Base-by-base conservation (phyloP, 1,284 basidiomycete species). In the Leccinum pseudoinsigne region DNA sequence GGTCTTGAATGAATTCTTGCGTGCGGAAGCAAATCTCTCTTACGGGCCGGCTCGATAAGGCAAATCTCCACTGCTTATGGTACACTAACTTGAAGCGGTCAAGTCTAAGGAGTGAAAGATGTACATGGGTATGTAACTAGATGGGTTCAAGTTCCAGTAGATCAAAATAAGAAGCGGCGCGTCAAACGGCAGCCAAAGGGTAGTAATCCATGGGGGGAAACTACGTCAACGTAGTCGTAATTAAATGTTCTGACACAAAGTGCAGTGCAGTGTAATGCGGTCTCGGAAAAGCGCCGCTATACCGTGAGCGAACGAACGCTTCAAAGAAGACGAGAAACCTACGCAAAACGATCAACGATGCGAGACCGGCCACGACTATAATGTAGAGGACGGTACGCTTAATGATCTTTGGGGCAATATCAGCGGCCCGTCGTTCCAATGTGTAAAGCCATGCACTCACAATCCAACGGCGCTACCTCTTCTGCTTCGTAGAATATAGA, bases 401-500 rank as follows among this genome's bases (percentile, higher is more conserved):
- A 70, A 90, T 78, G 67, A 91, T 82, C 86, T 89, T 68, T 28
- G 36, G 51, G 34, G 26, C 53, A 51, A 18, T 18, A 53, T 69
- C 12, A 71, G 64, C 54, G 36, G 26, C 38, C 38, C n/a, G 62
- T 55, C 55, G 36, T 45, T 57, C 8, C 21, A 14, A 14, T n/a
- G 26, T 42, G 58, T 23, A 59, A 45, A 2, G 26, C 31, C 16
- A 55, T 31, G 3, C 12, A 81, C 86, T 69, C 69, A 94, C 94
- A 75, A 96, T 96, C 89, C 93, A 94, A 70, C 95, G 82, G 67
- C 95, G 85, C 75, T 94, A 92, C 69, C 91, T 85, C 81, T 94
- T 94, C 79, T 95, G 94, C 78, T 95, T 94, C 60, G 90, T 93
- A 16, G 94, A 95, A 83, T 97, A 99, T 67, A 99, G 85, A 23